Percentiles rank a stretch among this genome's conserved stretches.
Conservation (phyloP, 345 rosid genomes). For the Trapa bicornis region DNA sequence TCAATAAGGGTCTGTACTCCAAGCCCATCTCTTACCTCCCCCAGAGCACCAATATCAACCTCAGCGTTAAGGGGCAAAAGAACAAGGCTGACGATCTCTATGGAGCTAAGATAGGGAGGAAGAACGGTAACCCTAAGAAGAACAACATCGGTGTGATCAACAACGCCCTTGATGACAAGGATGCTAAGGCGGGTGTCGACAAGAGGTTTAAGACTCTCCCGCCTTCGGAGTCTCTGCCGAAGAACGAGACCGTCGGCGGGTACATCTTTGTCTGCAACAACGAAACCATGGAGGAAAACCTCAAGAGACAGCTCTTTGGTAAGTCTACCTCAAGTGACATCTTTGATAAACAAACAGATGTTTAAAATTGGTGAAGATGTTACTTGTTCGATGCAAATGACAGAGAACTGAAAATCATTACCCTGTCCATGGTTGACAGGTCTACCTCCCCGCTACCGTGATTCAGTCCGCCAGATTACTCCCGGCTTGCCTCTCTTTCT, state of each 20-base stretch:
- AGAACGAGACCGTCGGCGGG: slow-evolving; percentile 39
- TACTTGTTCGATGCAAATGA: not conserved
- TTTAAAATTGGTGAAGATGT: not conserved
- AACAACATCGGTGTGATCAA: slow-evolving; percentile 17
- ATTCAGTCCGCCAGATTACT: slow-evolving; percentile 47
- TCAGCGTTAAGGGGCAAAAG: slow-evolving; percentile 27
- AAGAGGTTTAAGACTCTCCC: slow-evolving; percentile 27
- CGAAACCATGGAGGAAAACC: slow-evolving; percentile 42
- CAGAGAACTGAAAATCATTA: not conserved
- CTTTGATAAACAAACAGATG: too few species aligned
- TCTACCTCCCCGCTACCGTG: slow-evolving; percentile 44
- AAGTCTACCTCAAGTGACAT: not conserved
- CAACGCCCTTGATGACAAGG: slow-evolving; percentile 13
- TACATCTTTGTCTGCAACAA: slow-evolving; percentile 54
- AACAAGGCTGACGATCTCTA: slow-evolving; percentile 38
- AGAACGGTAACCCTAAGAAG: slow-evolving; percentile 30
- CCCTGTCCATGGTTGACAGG: slow-evolving; percentile 14
- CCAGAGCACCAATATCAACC: slow-evolving; percentile 22
- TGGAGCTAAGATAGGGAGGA: slow-evolving; percentile 38
- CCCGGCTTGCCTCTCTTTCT: slow-evolving; percentile 57
- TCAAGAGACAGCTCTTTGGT: slow-evolving; percentile 30
- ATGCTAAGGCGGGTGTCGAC: slow-evolving; percentile 5
- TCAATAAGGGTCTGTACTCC: not conserved
- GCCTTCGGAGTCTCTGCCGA: slow-evolving; percentile 22
- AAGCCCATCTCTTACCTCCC: slow-evolving; percentile 2